These are phyloP conservation scores for Globisporangium takayamanum DNA, from an alignment of 352 stramenopile species.

Conservation along the genomic window DNA sequence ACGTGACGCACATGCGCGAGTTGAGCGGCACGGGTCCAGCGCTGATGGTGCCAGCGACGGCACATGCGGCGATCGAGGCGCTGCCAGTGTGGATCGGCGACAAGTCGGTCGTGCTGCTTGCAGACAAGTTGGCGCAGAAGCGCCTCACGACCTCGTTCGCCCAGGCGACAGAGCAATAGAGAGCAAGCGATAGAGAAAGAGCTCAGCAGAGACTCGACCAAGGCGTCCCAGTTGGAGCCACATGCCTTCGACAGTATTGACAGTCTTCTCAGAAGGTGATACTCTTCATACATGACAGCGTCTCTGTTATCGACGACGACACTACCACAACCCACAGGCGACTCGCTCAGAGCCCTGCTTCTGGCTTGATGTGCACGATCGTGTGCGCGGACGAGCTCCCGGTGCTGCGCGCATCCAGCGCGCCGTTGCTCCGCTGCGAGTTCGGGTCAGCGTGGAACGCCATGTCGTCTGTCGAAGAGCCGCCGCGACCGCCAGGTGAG, in stretches of 20 bases:
- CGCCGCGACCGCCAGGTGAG: background rate
- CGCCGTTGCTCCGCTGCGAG: background rate
- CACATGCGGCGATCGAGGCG: slow-evolving; percentile 10
- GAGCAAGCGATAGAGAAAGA: background rate
- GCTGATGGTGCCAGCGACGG: slow-evolving; percentile 27
- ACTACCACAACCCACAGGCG: background rate
- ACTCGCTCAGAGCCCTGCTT: slow-evolving; percentile 1
- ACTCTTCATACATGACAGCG: background rate
- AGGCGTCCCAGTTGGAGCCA: no score
- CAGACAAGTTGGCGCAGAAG: slow-evolving; percentile 45
- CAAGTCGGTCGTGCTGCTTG: slow-evolving; percentile 42
- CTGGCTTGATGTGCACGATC: slow-evolving; percentile 6
- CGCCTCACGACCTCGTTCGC: slow-evolving; percentile 19
- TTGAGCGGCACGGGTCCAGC: slow-evolving; percentile 34
- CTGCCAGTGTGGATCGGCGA: slow-evolving; percentile 56
- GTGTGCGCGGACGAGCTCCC: background rate
- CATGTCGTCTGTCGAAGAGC: slow-evolving; percentile 5
- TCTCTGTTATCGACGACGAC: background rate
- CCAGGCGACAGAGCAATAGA: background rate
- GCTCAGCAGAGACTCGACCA: no score
- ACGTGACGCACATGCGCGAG: slow-evolving; percentile 20
- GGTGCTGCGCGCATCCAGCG: slow-evolving; percentile 1
- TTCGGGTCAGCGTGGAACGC: slow-evolving; percentile 9
- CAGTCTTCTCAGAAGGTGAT: background rate
- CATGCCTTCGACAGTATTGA: background rate